A percentile compares a stretch with the other conserved stretches of the same genome.
Evolutionary conservation across 805 yeast species (phyloP).

Genomic region (Lachancea kluyveri): DNA sequence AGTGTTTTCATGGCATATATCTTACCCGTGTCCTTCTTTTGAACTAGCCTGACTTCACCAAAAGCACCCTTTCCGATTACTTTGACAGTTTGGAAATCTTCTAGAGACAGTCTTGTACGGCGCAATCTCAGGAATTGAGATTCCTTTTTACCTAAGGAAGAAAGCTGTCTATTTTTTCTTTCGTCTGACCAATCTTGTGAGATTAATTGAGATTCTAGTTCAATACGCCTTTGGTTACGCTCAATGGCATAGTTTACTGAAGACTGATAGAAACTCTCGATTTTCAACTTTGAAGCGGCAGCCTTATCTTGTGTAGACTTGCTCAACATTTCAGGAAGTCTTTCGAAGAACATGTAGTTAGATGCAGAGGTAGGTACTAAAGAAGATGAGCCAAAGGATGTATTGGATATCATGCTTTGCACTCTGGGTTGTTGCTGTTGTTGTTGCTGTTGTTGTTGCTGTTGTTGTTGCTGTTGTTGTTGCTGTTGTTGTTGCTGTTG

Average conservation of each 20-base stretch:
- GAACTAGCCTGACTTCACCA: constrained; percentile 94
- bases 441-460: constrained; percentile 17
- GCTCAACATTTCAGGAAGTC: constrained; percentile 77
- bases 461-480: constrained; percentile 20
- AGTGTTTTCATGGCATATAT: constrained; percentile 93
- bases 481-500: constrained; percentile 5
- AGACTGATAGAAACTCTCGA: constrained; percentile 81
- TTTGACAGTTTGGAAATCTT: constrained; percentile 83
- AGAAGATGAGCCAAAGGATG: no score
- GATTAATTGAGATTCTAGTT: constrained; percentile 66
- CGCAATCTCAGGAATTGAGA: constrained; percentile 79
- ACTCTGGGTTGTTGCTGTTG: constrained; percentile 10
- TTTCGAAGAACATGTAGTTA: constrained; percentile 65
- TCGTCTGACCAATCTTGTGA: constrained; percentile 76
- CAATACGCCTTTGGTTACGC: constrained; percentile 86
- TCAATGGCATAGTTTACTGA: constrained; percentile 91
- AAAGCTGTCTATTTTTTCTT: constrained; percentile 74
- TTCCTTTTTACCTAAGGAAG: constrained; percentile 80
- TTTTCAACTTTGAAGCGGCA: constrained; percentile 70
- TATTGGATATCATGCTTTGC: constrained; percentile 6
- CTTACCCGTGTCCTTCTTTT: constrained; percentile 83
- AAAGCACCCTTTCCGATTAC: constrained; percentile 96
- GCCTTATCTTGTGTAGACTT: constrained; percentile 76
- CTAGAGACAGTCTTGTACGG: constrained; percentile 74
- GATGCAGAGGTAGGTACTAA: constrained; percentile 12